Evolutionary conservation across 148 eudicot genomes (phyloP).

Genomic region (Euryodendron excelsum): DNA sequence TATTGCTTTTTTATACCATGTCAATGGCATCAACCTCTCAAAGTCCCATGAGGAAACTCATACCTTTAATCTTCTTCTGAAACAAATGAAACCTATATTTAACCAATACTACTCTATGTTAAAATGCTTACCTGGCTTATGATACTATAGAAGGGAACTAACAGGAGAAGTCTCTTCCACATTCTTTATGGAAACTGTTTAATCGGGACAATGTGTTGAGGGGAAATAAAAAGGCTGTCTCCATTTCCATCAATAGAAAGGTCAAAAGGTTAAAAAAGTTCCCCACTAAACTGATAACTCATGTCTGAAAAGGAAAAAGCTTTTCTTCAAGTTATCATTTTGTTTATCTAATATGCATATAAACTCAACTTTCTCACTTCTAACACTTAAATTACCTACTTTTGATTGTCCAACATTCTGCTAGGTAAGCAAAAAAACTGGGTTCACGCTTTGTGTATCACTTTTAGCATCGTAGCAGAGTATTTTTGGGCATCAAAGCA

Average conservation of each 20-base stretch:
- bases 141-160: not conserved
- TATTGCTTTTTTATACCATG: not conserved
- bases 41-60: not conserved
- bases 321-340: too few species aligned
- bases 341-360: too few species aligned
- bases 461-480: too few species aligned
- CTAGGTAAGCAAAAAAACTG: too few species aligned
- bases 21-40: not conserved
- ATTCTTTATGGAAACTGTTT: not conserved
- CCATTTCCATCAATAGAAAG: not conserved
- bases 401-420: too few species aligned
- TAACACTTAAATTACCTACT: too few species aligned
- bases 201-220: not conserved
- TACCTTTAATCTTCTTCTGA: not conserved
- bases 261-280: not conserved
- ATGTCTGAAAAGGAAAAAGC: not conserved
- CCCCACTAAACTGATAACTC: not conserved
- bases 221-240: not conserved
- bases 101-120: not conserved
- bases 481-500: too few species aligned
- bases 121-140: not conserved
- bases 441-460: too few species aligned
- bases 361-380: too few species aligned
- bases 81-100: not conserved
- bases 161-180: not conserved